Evolutionary conservation across 305 asterid genomes (phyloP), one percentile per base, ranked within the genome.

Genomic region (Fraxinus greggii): DNA sequence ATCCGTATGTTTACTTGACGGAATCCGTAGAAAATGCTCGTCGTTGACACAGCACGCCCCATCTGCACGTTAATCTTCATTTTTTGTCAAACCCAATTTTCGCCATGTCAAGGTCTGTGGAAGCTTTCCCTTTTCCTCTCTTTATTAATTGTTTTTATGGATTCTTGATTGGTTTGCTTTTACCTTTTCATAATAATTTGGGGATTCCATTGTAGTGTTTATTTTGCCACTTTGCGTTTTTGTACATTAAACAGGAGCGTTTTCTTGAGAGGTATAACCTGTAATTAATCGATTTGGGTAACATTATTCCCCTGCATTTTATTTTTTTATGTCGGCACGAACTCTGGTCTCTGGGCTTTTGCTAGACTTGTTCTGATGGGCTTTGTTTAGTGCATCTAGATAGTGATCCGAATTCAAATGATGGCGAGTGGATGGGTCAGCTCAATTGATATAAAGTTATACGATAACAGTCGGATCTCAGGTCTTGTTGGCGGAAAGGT

Each of bases 41-140:
- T 80, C 88, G 90, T 78, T 81, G 42, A 79, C 80, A 77, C 85
- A 78, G 21, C 74, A 15, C 72, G 82, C 78, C 81, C 73, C 85
- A 76, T 79, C 79, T 80, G 70, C 84, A 38, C 84, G 80, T 79
- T 82, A 80, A 78, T 70, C 67, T 77, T 70, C 45, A 31, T 26
- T 54, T 80, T 85, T 48, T 24, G 74, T 72, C 79, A 35, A 72
- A 7, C 79, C 76, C 82, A 35, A 33, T 77, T 83, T 75, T 85
- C 89, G 84, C 86, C 77, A 88, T 89, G 91, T 85, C 84, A 77
- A 88, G 92, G 91, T 89, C 75, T 72, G 86, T 74, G 59, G 7
- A 42, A 15, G 72, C 69, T 23, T 40, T 82, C 56, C 21, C 59
- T 15, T 48, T 48, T 48, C 59, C 59, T 48, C 59, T 48, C 21